These are phyloP conservation scores for Rhodamnia rubescens DNA, from an alignment of 345 rosid species.

Conservation along the genomic window DNA sequence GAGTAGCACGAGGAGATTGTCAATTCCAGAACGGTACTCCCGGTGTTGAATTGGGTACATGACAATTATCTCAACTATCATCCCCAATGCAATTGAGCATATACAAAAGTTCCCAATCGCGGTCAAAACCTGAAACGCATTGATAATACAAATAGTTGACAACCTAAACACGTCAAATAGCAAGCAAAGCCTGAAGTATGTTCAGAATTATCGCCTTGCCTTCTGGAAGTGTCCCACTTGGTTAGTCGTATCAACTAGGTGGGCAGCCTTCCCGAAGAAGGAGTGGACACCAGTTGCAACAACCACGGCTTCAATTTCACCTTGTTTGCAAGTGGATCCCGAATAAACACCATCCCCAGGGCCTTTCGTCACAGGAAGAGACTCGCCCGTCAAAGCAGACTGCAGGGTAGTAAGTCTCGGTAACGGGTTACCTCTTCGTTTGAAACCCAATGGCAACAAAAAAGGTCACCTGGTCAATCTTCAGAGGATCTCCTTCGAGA, in stretches of 20 bases:
- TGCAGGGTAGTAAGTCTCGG: conserved; percentile 9
- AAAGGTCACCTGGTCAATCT: conserved; percentile 74
- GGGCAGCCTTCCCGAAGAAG: conserved; percentile 96
- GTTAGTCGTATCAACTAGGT: conserved; percentile 91
- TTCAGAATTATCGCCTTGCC: conserved; percentile 22
- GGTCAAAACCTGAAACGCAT: conserved; percentile 64
- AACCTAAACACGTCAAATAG: not conserved
- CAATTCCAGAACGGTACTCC: conserved; percentile 88
- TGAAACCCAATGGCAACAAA: not conserved
- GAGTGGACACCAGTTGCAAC: conserved; percentile 98
- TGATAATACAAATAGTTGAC: not conserved
- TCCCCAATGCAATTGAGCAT: conserved; percentile 91
- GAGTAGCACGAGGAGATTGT: conserved; percentile 95
- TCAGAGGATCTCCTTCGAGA: conserved; percentile 90
- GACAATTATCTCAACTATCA: conserved; percentile 85
- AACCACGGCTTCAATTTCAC: conserved; percentile 93
- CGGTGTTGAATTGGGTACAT: conserved; percentile 97
- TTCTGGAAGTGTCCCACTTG: conserved; percentile 99
- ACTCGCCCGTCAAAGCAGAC: conserved; percentile 98
- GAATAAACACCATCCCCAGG: conserved; percentile 97
- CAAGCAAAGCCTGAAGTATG: not conserved
- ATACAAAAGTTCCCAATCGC: conserved; percentile 98
- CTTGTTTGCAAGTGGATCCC: conserved; percentile 95
- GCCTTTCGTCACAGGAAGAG: conserved; percentile 94
- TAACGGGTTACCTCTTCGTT: not conserved